Evolutionary conservation across 2,329 filamentous ascomycete species (phyloP), one percentile per base, ranked within the genome.

Genomic region (Calonectria pteridis): DNA sequence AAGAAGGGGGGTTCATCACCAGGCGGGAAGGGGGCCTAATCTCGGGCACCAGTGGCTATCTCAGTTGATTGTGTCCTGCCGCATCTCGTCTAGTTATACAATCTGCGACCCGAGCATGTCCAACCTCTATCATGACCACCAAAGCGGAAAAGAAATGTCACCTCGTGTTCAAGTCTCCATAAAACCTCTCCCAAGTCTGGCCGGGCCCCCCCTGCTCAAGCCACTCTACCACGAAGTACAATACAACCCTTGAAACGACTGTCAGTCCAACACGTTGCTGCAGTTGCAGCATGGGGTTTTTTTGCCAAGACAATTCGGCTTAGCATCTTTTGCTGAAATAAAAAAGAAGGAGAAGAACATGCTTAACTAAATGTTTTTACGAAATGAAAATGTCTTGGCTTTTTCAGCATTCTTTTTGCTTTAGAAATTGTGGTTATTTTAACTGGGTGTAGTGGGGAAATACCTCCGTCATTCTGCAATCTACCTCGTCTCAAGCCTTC

Each of bases 401-500:
- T n/a, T n/a, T n/a, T n/a, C n/a, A n/a, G n/a, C n/a, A n/a, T n/a
- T n/a, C n/a, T n/a, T n/a, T n/a, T n/a, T n/a, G n/a, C n/a, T n/a
- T n/a, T n/a, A n/a, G n/a, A n/a, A n/a, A n/a, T n/a, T n/a, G n/a
- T n/a, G n/a, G n/a, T n/a, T n/a, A n/a, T n/a, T n/a, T n/a, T n/a
- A n/a, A n/a, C n/a, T n/a, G n/a, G n/a, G n/a, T n/a, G n/a, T n/a
- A n/a, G n/a, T n/a, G n/a, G n/a, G n/a, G n/a, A n/a, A n/a, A n/a
- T n/a, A n/a, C n/a, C n/a, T n/a, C n/a, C n/a, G n/a, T n/a, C n/a
- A n/a, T n/a, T n/a, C 49, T 64, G 67, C 29, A 40, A 33, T 59
- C 33, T 65, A 53, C 62, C 46, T 68, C 65, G 70, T 72, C 58
- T 65, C 58, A 72, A 65, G 65, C 63, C 70, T 51, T 51, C 58